Conservation (phyloP, 805 yeast genomes). For the Yueomyces sinensis region DNA sequence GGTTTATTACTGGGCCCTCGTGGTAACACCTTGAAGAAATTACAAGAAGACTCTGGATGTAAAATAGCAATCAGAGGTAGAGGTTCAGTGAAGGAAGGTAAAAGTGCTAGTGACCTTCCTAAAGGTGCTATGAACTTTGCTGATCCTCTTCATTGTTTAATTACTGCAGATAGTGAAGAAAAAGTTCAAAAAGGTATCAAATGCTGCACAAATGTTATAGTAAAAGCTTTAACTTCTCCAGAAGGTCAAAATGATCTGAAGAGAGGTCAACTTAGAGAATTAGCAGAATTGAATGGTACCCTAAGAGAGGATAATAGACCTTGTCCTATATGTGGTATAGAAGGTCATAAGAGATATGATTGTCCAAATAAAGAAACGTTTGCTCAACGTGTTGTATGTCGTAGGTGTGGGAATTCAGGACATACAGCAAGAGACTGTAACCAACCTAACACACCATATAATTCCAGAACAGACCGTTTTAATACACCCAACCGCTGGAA, state of each 20-base stretch:
- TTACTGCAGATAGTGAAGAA: constrained; percentile 71
- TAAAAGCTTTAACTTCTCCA: constrained; percentile 78
- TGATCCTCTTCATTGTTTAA: constrained; percentile 81
- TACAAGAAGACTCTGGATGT: constrained; percentile 83
- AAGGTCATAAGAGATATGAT: constrained; percentile 50
- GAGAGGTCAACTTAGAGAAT: constrained; percentile 77
- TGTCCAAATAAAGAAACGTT: constrained; percentile 45
- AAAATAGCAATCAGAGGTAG: constrained; percentile 83
- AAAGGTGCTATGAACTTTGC: constrained; percentile 42
- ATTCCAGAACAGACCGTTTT: no score
- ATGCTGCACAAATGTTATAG: constrained; percentile 61
- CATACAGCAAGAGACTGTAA: constrained; percentile 84
- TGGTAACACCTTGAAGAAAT: constrained; percentile 71
- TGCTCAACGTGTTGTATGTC: constrained; percentile 51
- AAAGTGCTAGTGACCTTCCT: constrained; percentile 35
- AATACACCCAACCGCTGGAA: no score
- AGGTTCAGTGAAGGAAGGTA: constrained; percentile 93
- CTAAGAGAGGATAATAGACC: constrained; percentile 63
- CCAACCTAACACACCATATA: no score
- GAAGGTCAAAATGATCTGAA: constrained; percentile 89
- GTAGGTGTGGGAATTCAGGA: constrained; percentile 69
- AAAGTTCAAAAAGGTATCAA: constrained; percentile 64
- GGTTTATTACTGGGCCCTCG: constrained; percentile 91
- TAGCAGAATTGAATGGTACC: constrained; percentile 92
- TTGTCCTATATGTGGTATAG: constrained; percentile 52